Conservation (phyloP, 306 rosid species). For the Acacia confusa region DNA sequence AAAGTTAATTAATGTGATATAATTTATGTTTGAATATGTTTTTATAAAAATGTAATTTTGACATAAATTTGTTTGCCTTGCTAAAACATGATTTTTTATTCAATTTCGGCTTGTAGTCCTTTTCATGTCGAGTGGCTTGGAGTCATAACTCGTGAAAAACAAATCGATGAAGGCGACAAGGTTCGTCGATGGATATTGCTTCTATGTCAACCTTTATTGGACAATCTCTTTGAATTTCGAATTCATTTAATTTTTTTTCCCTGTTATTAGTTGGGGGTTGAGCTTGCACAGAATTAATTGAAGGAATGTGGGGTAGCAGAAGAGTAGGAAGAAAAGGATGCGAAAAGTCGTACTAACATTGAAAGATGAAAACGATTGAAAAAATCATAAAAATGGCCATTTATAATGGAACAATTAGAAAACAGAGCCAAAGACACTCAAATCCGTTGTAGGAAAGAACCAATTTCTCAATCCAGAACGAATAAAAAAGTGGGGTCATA, state of each 20-base stretch:
- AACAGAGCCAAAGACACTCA: not conserved
- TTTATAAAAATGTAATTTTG: too few relatives aligned
- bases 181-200: too few relatives aligned
- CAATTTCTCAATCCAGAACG: not conserved
- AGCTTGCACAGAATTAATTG: not conserved
- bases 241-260: too few relatives aligned
- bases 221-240: not conserved
- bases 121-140: too few relatives aligned
- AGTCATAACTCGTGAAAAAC: too few relatives aligned
- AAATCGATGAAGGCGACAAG: too few relatives aligned
- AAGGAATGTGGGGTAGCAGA: not conserved
- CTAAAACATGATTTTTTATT: too few relatives aligned
- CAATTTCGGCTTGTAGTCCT: too few relatives aligned
- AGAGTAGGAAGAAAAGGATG: not conserved
- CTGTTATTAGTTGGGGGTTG: not conserved
- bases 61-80: too few relatives aligned
- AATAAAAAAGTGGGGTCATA: not conserved
- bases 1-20: too few relatives aligned
- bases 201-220: not conserved
- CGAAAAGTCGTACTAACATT: not conserved
- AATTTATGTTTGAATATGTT: too few relatives aligned
- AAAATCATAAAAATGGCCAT: not conserved
- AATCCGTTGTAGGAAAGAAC: not conserved
- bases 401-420: not conserved
- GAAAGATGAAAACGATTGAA: not conserved